Evolutionary conservation across 2,329 filamentous ascomycete species (phyloP).

Genomic region (Arthrobotrys pseudoclavata): DNA sequence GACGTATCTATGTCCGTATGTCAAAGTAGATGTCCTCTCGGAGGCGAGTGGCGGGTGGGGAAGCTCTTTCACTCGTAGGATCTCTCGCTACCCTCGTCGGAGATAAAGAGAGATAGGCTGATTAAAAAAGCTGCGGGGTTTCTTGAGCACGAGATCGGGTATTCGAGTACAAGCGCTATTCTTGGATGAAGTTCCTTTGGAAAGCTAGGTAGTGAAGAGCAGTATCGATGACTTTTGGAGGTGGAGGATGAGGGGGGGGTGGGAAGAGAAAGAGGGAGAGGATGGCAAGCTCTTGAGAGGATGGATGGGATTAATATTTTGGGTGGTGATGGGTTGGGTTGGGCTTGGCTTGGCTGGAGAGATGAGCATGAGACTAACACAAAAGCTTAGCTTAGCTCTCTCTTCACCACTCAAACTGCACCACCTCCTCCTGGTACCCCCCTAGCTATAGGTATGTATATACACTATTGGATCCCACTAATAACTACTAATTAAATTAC

Average conservation of each 20-base stretch:
- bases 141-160: conserved; percentile 14
- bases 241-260: not conserved
- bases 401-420: not conserved
- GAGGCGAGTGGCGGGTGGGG: conserved; percentile 13
- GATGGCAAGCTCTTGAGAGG: conserved; percentile 15
- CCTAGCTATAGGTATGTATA: not conserved
- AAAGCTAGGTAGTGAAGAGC: not conserved
- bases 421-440: not conserved
- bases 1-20: not conserved
- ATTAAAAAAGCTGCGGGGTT: not conserved
- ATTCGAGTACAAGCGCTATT: conserved; percentile 14
- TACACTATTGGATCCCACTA: not conserved
- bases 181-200: not conserved
- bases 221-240: conserved; percentile 2
- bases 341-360: conserved; percentile 20
- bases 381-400: conserved; percentile 15
- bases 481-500: not conserved
- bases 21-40: conserved; percentile 2
- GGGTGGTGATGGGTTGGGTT: conserved; percentile 47
- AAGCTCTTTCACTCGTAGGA: conserved; percentile 16
- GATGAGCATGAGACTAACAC: conserved; percentile 55
- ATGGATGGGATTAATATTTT: conserved; percentile 18
- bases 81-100: conserved; percentile 6
- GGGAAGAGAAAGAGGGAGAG: conserved; percentile 1
- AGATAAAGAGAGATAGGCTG: conserved; percentile 14